These are phyloP conservation scores for Musa acuminata DNA, from an alignment of 176 grass and related monocot species.

Conservation along the genomic window DNA sequence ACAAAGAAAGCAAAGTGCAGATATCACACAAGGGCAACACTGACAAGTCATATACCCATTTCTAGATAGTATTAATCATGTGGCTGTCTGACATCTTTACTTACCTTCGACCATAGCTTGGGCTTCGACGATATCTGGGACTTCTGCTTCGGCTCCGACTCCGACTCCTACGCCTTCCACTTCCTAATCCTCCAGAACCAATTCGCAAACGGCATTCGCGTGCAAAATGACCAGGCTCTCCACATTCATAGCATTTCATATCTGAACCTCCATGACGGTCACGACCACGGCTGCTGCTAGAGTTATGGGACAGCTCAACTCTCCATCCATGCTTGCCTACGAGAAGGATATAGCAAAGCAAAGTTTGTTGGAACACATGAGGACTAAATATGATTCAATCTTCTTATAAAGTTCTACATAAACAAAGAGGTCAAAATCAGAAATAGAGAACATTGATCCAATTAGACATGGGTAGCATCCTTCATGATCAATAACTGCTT, in stretches of 20 bases:
- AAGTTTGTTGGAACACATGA: background rate
- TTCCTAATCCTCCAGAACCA: conserved; percentile 79
- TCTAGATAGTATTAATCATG: background rate
- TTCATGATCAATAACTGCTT: background rate
- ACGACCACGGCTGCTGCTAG: conserved; percentile 35
- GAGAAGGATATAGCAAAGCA: background rate
- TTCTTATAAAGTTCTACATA: background rate
- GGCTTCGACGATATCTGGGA: conserved; percentile 78
- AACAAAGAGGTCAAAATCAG: too few species aligned
- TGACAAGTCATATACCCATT: background rate
- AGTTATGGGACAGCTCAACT: conserved; percentile 72
- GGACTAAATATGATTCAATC: background rate
- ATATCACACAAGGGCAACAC: conserved; percentile 1
- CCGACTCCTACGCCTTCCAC: conserved; percentile 54
- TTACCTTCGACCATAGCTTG: conserved; percentile 92
- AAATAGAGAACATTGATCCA: background rate
- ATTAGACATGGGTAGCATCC: background rate
- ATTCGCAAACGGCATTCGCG: conserved; percentile 79
- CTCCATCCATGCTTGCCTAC: conserved; percentile 95
- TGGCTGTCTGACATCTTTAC: background rate
- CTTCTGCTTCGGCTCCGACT: conserved; percentile 56
- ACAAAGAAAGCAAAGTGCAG: background rate
- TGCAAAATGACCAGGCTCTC: conserved; percentile 91
- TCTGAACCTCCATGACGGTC: conserved; percentile 62
- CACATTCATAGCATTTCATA: conserved; percentile 91